Evolutionary conservation across 1,284 basidiomycete species (phyloP).

Genomic region (Abortiporus biennis): DNA sequence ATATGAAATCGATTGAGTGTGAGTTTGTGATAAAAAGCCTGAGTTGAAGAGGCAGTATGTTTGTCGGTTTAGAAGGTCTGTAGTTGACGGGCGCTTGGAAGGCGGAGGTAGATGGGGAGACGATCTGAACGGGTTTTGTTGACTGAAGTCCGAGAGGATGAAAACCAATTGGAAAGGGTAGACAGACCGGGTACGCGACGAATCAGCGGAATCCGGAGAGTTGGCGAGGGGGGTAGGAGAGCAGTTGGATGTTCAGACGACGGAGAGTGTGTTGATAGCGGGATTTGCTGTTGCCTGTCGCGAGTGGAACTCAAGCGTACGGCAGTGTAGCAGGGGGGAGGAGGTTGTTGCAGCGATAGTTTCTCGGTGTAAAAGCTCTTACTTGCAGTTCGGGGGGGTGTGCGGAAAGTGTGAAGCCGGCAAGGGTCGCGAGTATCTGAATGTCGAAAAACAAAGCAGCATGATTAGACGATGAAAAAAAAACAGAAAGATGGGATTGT

Average conservation of each 20-base stretch:
- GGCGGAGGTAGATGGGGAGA: conserved; percentile 13
- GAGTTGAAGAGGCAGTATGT: conserved; percentile 4
- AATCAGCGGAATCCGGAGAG: conserved; percentile 47
- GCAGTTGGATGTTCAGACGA: conserved; percentile 13
- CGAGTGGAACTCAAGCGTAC: conserved; percentile 55
- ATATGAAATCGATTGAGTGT: conserved; percentile 9
- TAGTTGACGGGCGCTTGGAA: conserved; percentile 11
- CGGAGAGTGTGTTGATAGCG: conserved; percentile 12
- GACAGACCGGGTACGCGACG: conserved; percentile 36
- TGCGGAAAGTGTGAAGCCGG: conserved; percentile 63
- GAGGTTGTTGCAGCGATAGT: conserved; percentile 24
- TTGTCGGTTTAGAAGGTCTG: neutral
- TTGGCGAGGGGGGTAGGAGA: conserved; percentile 16
- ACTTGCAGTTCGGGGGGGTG: conserved; percentile 27
- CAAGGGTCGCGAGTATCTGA: conserved; percentile 83
- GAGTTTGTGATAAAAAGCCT: no score
- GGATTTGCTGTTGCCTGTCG: conserved; percentile 16
- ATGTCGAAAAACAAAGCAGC: no score
- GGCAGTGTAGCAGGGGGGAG: conserved; percentile 25
- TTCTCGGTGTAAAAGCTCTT: conserved; percentile 11
- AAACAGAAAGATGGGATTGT: neutral
- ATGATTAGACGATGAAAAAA: neutral
- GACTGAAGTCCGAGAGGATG: conserved; percentile 10
- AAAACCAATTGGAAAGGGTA: conserved; percentile 9
- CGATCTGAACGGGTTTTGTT: conserved; percentile 4